Base-by-base conservation (phyloP, 768 basidiomycete species). In the Boletus pseudopeckii region DNA sequence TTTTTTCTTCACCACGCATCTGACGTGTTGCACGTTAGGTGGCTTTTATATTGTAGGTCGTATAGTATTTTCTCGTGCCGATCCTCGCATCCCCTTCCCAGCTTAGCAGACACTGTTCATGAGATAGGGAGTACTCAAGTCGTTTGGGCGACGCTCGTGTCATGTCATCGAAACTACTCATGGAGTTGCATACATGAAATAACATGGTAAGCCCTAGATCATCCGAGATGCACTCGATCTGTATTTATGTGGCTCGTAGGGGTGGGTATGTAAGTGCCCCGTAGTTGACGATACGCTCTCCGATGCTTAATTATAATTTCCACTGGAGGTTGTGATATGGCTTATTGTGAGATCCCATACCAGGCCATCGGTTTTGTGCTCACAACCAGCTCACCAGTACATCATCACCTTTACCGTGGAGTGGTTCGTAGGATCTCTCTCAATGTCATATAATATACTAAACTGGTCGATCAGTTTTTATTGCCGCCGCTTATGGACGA, bases 401-500 rank as follows among this genome's bases (percentile, higher is more conserved):
- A 24, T 20, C 9, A 53, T 50, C 13, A 30, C n/a, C 10, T 30
- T 50, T 18, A 1, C 2, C 6, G 55, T 61, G 15, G 33, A 61
- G 7, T 49, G 52, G 59, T 61, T 13, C 10, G 60, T 57, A 20
- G 10, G 18, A 20, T 3, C 1, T 14, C 1, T 14, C 10, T 15
- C 15, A 1, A 13, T 1, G 11, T 30, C 6, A 11, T 28, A 17
- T 24, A n/a, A 20, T 6, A 10, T 17, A 28, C 39, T 54, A 4
- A 59, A 6, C 1, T 5, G 14, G 0, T 26, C 40, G 10, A 3
- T 22, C 33, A 61, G 60, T 24, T 61, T 61, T 38, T 61, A 61
- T 32, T 61, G 55, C 17, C 30, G 11, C 46, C 60, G 59, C 2
- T 36, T 54, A 48, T 61, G 60, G 60, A 53, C 44, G 8, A 57